Conservation (phyloP, 805 yeast genomes). For the Candida suzukii region DNA sequence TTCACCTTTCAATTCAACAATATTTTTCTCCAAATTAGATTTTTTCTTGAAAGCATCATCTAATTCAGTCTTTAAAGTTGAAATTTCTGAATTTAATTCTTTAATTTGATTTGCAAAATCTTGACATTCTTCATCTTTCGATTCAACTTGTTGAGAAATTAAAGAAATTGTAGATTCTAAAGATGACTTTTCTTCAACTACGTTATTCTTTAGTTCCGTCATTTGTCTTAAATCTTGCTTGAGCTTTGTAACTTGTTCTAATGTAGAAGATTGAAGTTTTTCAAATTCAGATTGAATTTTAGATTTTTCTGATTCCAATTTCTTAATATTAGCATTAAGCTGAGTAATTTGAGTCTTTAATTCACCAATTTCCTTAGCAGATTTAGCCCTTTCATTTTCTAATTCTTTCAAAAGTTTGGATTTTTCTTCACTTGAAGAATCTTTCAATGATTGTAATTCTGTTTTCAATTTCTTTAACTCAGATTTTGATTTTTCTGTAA, state of each 20-base stretch:
- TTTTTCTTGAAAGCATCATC: not conserved
- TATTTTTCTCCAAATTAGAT: not conserved
- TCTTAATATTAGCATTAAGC: slow-evolving; percentile 1
- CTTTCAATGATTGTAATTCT: not conserved
- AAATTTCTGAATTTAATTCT: not conserved
- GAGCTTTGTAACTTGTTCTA: slow-evolving; percentile 14
- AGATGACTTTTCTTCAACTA: slow-evolving; percentile 25
- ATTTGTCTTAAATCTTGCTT: slow-evolving; percentile 17
- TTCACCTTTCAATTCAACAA: not conserved
- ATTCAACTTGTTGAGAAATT: slow-evolving; percentile 26
- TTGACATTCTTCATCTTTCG: slow-evolving; percentile 11
- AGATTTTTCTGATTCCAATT: slow-evolving; percentile 7
- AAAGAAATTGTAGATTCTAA: slow-evolving; percentile 23
- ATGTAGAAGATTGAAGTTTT: slow-evolving; percentile 3
- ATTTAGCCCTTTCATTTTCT: not conserved
- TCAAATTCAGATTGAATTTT: slow-evolving; percentile 8
- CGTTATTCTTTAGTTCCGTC: slow-evolving; percentile 19
- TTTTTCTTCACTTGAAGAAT: not conserved
- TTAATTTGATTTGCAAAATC: slow-evolving; percentile 2
- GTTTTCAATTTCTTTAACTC: not conserved
- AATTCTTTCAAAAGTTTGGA: not conserved
- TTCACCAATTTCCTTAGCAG: slow-evolving; percentile 1
- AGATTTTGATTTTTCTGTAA: not conserved
- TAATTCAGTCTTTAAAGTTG: slow-evolving; percentile 2
- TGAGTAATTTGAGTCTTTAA: slow-evolving; percentile 1